Base-by-base conservation (phyloP, 306 rosid species). In the Inga leiocalycina region DNA sequence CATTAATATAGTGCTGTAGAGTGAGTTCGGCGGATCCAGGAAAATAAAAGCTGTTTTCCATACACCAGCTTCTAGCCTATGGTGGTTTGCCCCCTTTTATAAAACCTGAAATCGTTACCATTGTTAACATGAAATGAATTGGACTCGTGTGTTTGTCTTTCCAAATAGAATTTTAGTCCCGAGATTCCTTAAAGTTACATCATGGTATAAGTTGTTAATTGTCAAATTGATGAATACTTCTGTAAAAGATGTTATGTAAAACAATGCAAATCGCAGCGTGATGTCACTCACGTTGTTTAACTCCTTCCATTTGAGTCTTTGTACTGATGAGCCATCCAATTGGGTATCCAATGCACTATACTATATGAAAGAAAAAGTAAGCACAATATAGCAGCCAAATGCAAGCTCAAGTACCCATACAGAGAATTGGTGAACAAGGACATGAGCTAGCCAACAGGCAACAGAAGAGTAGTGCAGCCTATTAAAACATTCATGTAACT, bases 401-500 rank as follows among this genome's bases (percentile, higher is more conserved):
- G 67, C 79, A 75, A 51, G 79, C 48, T 19, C 79, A 34, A 32
- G 20, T 16, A 24, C 48, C 41, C 34, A 19, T 35, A 77, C 49
- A 62, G 49, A 44, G 67, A 57, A 61, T n/a, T 43, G 71, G 44
- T 17, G 17, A 61, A 76, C 56, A 61, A 32, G 30, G 30, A 56
- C 61, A 72, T 80, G 48, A 80, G 70, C 61, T 80, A 80, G 46
- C 72, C 72, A 71, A 49, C 37, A 72, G 80, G 54, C 74, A 56
- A 67, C 67, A 84, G 44, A 77, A 52, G 75, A 77, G 74, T n/a
- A 80, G 51, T 83, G 69, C 68, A 69, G 77, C 49, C 57, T 46
- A 70, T 43, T 10, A 81, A 81, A 73, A 75, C 71, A 54, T 82
- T 48, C 79, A 27, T 78, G 32, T 17, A 89, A 49, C 68, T 87